Evolutionary conservation across 768 basidiomycete genomes (phyloP), one percentile per base, ranked within the genome.

Genomic region (Xerocomus potaroensis): DNA sequence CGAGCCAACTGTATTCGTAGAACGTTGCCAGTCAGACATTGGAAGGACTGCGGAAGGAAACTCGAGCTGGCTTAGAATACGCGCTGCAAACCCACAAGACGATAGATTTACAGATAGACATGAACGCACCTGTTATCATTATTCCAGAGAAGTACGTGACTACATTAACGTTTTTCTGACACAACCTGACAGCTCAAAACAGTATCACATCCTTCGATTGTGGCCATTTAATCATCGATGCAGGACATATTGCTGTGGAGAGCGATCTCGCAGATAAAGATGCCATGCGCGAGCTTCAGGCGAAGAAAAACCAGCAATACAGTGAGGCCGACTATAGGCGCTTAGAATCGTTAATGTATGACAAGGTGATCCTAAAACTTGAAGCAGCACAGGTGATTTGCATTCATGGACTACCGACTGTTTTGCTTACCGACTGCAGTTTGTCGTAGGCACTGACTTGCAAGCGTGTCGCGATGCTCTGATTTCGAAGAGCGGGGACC

Each of bases 71-170:
- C 14, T 72, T 99, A 43, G 95, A 98, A 70, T 87, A 87, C 68
- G 95, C 95, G 0, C 68, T 99, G 39, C 84, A 93, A 64, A 83
- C 81, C 14, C 94, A 96, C 74, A 95, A 92, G 73, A 98, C 96
- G 1, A 74, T 98, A 35, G 94, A 98, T 63, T 74, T 99, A n/a
- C 88, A 91, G 54, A 80, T 99, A 70, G 94, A 99, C 59, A 78
- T 99, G 75, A 90, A 95, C 58, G 92, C 96, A 0, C 96, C 96
- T 5, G 81, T 99, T 56, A 96, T 99, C 61, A 91, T 99, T 57
- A 79, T 98, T 43, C 96, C 96, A 1, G 95, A 98, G 70, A 83
- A 91, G 91, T 93, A 61, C 41, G 66, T 38, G 8, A 36, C 48
- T 41, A 42, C 24, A 18, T 36, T 22, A 1, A 18, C 24, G 45